Base-by-base conservation (phyloP, 2,329 filamentous ascomycete genomes). In the Paecilomyces formosus region DNA sequence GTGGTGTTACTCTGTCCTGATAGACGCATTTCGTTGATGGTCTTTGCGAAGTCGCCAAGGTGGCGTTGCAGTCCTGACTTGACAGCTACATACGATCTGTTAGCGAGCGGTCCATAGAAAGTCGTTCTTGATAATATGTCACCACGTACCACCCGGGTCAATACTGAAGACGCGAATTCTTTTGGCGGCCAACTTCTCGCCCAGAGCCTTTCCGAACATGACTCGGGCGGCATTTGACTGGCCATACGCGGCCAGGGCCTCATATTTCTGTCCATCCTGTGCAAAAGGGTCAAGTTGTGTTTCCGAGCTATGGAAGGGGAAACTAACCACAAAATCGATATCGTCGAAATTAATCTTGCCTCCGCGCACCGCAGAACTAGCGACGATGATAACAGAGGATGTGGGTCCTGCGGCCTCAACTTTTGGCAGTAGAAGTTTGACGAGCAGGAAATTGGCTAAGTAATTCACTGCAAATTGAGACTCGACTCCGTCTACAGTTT, bases 141-240 rank as follows among this genome's bases (percentile, higher is more conserved):
- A 35, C 9, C 7, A 55, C 57, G 28, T 64, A 63, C 62, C 60
- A 28, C 78, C 79, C 8, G 78, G 79, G 59, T 80, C 77, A n/a
- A 80, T 55, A 2, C 70, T 68, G 53, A 76, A 78, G 0, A 75
- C 66, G 52, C 66, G 65, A 18, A 80, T 71, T 0, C 71, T 70
- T 21, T 65, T 65, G 3, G 53, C 57, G 1, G 64, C 59, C 26
- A 77, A 61, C 39, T 70, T 67, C 33, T 73, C 61, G 12, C 78
- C 75, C 12, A 80, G 68, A 12, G 68, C 72, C 26, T 76, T 58
- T 0, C 71, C 75, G 59, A 80, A 79, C 53, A 81, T 64, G 11
- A 82, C 76, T 57, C 82, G 80, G 2, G 79, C 80, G 30, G 79
- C 79, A 67, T 83, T 83, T 63, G 78, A 79, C 62, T 81, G 79